A percentile compares a stretch with the other conserved stretches of the same genome.
Evolutionary conservation across 2,329 filamentous ascomycete genomes (phyloP).

Genomic region (Fusarium keratoplasticum): DNA sequence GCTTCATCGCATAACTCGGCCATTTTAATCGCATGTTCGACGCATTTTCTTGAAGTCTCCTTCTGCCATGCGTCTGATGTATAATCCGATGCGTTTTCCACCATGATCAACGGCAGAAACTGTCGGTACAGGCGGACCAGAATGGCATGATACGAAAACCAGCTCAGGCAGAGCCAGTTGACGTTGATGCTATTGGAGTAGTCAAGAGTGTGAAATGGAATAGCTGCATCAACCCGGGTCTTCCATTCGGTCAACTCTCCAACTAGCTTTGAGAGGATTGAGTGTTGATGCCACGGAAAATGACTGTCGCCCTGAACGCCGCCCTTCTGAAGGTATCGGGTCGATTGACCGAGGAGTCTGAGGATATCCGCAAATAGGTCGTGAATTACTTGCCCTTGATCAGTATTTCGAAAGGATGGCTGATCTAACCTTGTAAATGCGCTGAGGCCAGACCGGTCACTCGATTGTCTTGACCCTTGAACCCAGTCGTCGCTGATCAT

Average conservation of each 20-base stretch:
- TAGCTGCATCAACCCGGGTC: neutral
- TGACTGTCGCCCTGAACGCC: slow-evolving; percentile 29
- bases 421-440: neutral
- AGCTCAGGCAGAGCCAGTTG: slow-evolving; percentile 19
- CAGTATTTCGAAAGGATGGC: neutral
- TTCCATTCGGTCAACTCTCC: slow-evolving; percentile 9
- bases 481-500: slow-evolving; percentile 14
- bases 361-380: slow-evolving; percentile 10
- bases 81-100: neutral
- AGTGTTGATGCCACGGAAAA: slow-evolving; percentile 27
- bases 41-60: slow-evolving; percentile 20
- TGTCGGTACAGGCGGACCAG: slow-evolving; percentile 23
- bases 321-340: slow-evolving; percentile 17
- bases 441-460: neutral
- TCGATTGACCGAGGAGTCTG: slow-evolving; percentile 15
- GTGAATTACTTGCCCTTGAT: neutral
- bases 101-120: slow-evolving; percentile 21
- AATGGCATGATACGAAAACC: slow-evolving; percentile 22
- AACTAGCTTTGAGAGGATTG: slow-evolving; percentile 14
- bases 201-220: slow-evolving; percentile 4
- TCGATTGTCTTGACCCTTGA: neutral
- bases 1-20: slow-evolving; percentile 11
- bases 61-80: slow-evolving; percentile 24
- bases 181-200: slow-evolving; percentile 11
- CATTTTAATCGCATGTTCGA: slow-evolving; percentile 8